Conservation (phyloP, 2,329 filamentous ascomycete species). For the Apiospora pterosperma region DNA sequence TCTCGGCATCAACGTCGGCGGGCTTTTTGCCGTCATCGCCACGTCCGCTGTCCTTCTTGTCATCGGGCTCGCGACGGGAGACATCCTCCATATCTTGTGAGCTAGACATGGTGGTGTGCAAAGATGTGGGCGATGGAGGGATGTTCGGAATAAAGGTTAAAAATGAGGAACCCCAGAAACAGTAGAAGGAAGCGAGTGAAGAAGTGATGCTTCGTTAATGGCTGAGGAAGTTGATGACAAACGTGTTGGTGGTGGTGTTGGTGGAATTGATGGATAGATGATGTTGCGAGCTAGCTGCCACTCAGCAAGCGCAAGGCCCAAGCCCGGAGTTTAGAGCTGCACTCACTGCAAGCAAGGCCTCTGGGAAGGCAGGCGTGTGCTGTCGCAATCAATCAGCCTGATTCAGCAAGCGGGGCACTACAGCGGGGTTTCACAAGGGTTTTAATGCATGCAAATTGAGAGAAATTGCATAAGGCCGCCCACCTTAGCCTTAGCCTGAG, state of each 20-base stretch:
- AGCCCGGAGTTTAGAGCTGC: constrained; percentile 2
- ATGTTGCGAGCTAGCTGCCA: background rate
- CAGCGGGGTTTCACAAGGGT: background rate
- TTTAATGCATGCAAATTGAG: background rate
- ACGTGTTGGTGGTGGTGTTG: background rate
- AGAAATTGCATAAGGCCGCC: background rate
- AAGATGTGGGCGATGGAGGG: background rate
- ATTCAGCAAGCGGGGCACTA: constrained; percentile 17
- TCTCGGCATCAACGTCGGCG: constrained; percentile 75
- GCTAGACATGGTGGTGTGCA: constrained; percentile 25
- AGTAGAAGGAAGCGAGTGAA: background rate
- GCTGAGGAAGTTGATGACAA: constrained; percentile 1
- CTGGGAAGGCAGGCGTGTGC: constrained; percentile 6
- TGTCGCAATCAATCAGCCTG: constrained; percentile 21
- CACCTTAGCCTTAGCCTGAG: background rate
- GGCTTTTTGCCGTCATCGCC: constrained; percentile 54
- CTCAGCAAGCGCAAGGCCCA: constrained; percentile 2
- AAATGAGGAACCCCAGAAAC: background rate
- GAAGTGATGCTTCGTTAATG: background rate
- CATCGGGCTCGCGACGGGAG: constrained; percentile 29
- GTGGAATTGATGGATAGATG: background rate
- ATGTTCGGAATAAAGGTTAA: background rate
- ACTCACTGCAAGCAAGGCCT: background rate
- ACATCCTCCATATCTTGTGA: constrained; percentile 21
- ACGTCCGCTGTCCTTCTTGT: constrained; percentile 52